Conservation (phyloP, 2,329 filamentous ascomycete genomes). For the Alternaria solani region DNA sequence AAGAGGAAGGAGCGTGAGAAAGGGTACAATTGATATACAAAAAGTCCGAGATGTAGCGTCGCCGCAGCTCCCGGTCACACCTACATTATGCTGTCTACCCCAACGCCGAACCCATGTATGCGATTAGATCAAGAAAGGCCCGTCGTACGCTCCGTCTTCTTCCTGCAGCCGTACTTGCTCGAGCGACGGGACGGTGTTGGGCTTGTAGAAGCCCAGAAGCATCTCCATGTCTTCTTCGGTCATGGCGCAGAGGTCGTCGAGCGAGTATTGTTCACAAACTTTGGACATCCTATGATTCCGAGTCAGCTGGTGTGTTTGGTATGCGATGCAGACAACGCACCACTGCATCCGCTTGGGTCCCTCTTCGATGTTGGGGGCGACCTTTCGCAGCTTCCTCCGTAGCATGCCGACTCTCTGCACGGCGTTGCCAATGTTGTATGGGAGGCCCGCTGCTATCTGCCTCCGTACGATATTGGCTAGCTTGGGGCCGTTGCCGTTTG, state of each 20-base stretch:
- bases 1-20: constrained; percentile 6
- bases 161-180: constrained; percentile 53
- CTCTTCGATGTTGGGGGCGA: constrained; percentile 76
- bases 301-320: constrained; percentile 36
- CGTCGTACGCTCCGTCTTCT: constrained; percentile 55
- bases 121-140: constrained; percentile 53
- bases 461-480: constrained; percentile 85
- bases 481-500: constrained; percentile 94
- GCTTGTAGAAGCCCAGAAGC: constrained; percentile 77
- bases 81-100: constrained; percentile 11
- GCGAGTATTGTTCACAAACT: constrained; percentile 85
- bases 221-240: constrained; percentile 81
- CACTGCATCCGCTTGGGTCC: constrained; percentile 91
- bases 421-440: constrained; percentile 81
- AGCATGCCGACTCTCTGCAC: constrained; percentile 85
- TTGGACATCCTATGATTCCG: constrained; percentile 77
- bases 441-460: constrained; percentile 79
- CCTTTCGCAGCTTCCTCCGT: constrained; percentile 77
- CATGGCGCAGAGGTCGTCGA: constrained; percentile 85
- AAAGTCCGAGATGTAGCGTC: constrained; percentile 8
- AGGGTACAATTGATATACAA: constrained; percentile 30
- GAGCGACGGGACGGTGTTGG: constrained; percentile 55
- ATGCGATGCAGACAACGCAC: constrained; percentile 52
- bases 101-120: constrained; percentile 19
- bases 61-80: constrained; percentile 24